These are phyloP conservation scores for Diaporthe destruens DNA, from an alignment of 2,329 filamentous ascomycete genomes.

Conservation along the genomic window DNA sequence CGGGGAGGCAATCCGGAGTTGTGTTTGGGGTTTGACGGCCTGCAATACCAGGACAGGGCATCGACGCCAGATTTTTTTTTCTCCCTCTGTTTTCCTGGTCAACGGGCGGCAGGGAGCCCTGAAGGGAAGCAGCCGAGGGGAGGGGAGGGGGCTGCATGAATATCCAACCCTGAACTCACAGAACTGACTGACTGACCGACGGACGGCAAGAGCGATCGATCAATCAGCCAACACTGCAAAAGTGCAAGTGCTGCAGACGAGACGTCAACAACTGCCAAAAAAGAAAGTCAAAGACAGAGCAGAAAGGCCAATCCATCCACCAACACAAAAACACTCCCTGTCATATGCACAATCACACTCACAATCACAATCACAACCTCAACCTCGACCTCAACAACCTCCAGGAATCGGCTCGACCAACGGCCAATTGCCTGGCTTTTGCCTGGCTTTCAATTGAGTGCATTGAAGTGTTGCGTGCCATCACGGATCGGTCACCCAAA, in stretches of 20 bases:
- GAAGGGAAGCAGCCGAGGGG: slow-evolving; percentile 12
- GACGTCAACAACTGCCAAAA: too few species aligned
- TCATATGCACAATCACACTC: not conserved
- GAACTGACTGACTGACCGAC: not conserved
- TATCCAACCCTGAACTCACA: not conserved
- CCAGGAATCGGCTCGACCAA: not conserved
- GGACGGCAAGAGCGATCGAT: not conserved
- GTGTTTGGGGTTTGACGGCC: slow-evolving; percentile 12
- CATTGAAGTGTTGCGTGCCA: slow-evolving; percentile 1
- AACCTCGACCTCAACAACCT: not conserved
- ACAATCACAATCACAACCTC: not conserved
- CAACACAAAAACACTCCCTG: not conserved
- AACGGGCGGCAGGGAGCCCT: slow-evolving; percentile 4
- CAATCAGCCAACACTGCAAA: too few species aligned
- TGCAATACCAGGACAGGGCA: slow-evolving; percentile 28
- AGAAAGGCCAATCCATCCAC: not conserved
- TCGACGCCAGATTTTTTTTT: not conserved
- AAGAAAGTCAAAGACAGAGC: too few species aligned
- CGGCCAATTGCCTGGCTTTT: not conserved
- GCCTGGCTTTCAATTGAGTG: not conserved
- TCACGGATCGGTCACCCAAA: slow-evolving; percentile 8
- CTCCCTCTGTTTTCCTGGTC: not conserved
- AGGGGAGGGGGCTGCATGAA: slow-evolving; percentile 29
- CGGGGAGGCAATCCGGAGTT: slow-evolving; percentile 25
- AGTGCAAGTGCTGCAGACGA: too few species aligned